These are phyloP conservation scores for Phytophthora chlamydospora DNA, from an alignment of 352 stramenopile species.

Conservation along the genomic window DNA sequence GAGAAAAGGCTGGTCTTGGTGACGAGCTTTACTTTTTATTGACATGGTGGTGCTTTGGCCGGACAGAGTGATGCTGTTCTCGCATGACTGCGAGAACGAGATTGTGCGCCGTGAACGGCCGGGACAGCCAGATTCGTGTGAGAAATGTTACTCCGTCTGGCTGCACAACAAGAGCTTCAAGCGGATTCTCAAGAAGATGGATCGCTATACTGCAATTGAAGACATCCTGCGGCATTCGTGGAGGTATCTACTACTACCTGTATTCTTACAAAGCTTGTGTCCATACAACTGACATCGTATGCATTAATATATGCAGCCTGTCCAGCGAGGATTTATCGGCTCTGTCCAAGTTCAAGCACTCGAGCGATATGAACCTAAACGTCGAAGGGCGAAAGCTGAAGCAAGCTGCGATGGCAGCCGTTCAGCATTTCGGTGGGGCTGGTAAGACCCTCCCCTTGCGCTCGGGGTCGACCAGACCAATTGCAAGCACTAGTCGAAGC, in stretches of 20 bases:
- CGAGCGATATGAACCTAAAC: conserved; percentile 61
- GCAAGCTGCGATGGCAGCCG: conserved; percentile 53
- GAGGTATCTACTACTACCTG: conserved; percentile 38
- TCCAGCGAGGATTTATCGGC: conserved; percentile 47
- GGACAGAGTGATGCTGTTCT: conserved; percentile 67
- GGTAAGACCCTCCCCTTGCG: conserved; percentile 5
- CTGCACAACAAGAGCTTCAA: conserved; percentile 72
- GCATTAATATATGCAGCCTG: conserved; percentile 30
- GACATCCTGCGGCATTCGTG: conserved; percentile 62
- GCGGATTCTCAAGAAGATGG: conserved; percentile 73
- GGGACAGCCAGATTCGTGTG: conserved; percentile 55
- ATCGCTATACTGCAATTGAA: conserved; percentile 65
- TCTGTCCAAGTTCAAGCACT: conserved; percentile 71
- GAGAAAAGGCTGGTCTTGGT: background rate
- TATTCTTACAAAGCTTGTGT: background rate
- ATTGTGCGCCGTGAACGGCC: conserved; percentile 54
- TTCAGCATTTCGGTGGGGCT: conserved; percentile 42
- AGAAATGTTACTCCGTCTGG: conserved; percentile 63
- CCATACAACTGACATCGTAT: background rate
- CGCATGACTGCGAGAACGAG: conserved; percentile 71
- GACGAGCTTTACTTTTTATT: conserved; percentile 1
- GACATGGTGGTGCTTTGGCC: conserved; percentile 4
- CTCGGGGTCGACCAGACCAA: conserved; percentile 4
- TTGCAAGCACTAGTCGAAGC: conserved; percentile 1
- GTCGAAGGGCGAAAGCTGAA: conserved; percentile 66